A percentile compares a stretch with the other conserved stretches of the same genome.
These are phyloP conservation scores for Piromyces finnis DNA, from an alignment of 192 early-diverging fungal species.

Conservation along the genomic window DNA sequence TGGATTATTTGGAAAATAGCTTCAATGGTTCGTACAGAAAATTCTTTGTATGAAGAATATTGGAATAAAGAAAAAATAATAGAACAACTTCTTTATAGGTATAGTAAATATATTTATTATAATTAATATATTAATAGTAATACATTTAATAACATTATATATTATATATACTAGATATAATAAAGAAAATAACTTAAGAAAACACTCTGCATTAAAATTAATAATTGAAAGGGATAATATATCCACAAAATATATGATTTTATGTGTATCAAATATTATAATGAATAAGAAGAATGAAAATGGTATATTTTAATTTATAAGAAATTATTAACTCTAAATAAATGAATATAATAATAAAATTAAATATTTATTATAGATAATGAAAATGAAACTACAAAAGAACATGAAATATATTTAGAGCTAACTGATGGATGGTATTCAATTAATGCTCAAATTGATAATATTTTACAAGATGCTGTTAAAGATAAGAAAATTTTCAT, in stretches of 20 bases:
- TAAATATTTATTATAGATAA: no score
- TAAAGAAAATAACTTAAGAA: constrained; percentile 37
- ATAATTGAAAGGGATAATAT: constrained; percentile 46
- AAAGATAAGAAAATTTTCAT: constrained; percentile 16
- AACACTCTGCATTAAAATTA: constrained; percentile 36
- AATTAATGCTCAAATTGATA: constrained; percentile 30
- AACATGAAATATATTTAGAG: constrained; percentile 3
- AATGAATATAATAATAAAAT: no score
- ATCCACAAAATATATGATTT: constrained; percentile 30
- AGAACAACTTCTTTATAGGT: constrained; percentile 27
- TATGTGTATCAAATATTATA: constrained; percentile 32
- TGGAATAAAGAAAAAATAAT: constrained; percentile 23
- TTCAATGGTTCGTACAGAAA: constrained; percentile 30
- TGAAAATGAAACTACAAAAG: background rate
- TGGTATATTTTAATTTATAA: background rate
- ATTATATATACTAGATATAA: constrained; percentile 29
- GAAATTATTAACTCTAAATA: no score
- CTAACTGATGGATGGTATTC: constrained; percentile 62
- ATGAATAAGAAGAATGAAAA: background rate
- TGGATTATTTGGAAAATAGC: constrained; percentile 60
- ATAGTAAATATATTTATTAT: no score
- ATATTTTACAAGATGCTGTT: constrained; percentile 12
- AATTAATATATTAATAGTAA: no score
- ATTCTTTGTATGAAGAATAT: constrained; percentile 7
- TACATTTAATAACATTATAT: no score